Base-by-base conservation (phyloP, 179 eudicot species). In the Spinacia oleracea region DNA sequence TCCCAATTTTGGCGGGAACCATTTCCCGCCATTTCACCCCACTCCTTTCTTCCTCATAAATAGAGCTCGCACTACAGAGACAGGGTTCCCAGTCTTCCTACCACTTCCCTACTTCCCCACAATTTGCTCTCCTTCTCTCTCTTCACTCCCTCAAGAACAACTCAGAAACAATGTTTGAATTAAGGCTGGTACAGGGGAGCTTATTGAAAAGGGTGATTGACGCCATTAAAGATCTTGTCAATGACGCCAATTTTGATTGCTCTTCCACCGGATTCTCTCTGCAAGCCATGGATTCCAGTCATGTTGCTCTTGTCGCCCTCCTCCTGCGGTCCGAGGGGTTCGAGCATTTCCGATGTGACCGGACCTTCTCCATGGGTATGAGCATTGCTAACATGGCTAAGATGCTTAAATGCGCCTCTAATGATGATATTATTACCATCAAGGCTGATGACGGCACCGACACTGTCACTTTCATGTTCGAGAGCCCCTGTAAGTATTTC, bases 211-310 rank as follows among this genome's bases (percentile, higher is more conserved):
- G 87, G 84, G 85, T 90, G 25, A 65, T 90, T 59, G 93, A 90
- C n/a, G 72, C 93, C 31, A 89, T 90, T 68, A 90, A 90, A 84
- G 93, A 90, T 59, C 85, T 89, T 48, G 90, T 90, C 16, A 89
- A 74, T 70, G 91, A 90, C 65, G 91, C 91, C 43, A 90, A 90
- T 73, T 90, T 90, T 84, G 93, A 90, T 74, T 90, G 93, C 48
- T 89, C 88, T 4, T 62, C 89, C 18, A 78, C 91, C 6, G 87
- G 88, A 0, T 88, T 90, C 80, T 90, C 93, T 16, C 90, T 88
- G 29, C 91, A 90, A 65, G 90, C 91, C 77, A 88, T 88, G 91
- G 91, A 90, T 58, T 90, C 93, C 4, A 88, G 90, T 85, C 89
- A 89, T 40, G 92, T 89, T 35, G 90, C 92, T 0, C 86, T 89